Conservation (phyloP, 345 rosid species). For the Camelina sativa region DNA sequence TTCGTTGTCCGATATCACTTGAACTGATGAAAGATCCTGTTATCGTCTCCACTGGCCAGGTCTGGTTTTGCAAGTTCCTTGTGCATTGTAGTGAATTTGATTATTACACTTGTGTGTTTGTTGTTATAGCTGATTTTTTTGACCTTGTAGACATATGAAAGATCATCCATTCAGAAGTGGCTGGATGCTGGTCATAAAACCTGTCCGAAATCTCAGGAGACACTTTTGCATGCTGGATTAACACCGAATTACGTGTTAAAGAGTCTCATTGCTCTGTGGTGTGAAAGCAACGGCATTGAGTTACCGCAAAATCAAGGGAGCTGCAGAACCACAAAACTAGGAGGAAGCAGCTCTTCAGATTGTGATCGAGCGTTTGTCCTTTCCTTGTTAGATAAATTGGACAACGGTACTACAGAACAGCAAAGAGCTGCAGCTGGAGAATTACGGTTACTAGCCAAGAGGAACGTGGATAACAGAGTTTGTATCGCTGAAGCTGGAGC, state of each 20-base stretch:
- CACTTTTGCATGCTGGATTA: conserved; percentile 78
- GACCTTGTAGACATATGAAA: conserved; percentile 86
- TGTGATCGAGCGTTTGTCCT: conserved; percentile 80
- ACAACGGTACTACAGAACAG: conserved; percentile 65
- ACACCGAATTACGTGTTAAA: conserved; percentile 93
- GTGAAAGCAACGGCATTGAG: conserved; percentile 94
- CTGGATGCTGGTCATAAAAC: conserved; percentile 94
- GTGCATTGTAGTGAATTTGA: conserved; percentile 19
- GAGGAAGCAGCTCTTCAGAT: conserved; percentile 69
- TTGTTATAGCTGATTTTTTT: conserved; percentile 30
- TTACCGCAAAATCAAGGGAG: conserved; percentile 78
- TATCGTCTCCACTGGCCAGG: conserved; percentile 98
- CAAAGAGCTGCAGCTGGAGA: conserved; percentile 98
- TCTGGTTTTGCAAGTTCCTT: conserved; percentile 38
- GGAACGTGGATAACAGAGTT: conserved; percentile 93
- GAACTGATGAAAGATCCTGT: conserved; percentile 99
- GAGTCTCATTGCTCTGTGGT: conserved; percentile 94
- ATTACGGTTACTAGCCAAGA: conserved; percentile 88
- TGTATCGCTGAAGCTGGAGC: conserved; percentile 97
- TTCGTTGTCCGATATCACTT: conserved; percentile 96
- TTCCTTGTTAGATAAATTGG: conserved; percentile 66
- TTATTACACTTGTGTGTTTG: conserved; percentile 7
- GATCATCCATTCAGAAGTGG: conserved; percentile 96
- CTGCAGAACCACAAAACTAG: conserved; percentile 54
- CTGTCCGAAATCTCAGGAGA: conserved; percentile 98